Base-by-base conservation (phyloP, 2,329 filamentous ascomycete species). In the Colletotrichum sp. region DNA sequence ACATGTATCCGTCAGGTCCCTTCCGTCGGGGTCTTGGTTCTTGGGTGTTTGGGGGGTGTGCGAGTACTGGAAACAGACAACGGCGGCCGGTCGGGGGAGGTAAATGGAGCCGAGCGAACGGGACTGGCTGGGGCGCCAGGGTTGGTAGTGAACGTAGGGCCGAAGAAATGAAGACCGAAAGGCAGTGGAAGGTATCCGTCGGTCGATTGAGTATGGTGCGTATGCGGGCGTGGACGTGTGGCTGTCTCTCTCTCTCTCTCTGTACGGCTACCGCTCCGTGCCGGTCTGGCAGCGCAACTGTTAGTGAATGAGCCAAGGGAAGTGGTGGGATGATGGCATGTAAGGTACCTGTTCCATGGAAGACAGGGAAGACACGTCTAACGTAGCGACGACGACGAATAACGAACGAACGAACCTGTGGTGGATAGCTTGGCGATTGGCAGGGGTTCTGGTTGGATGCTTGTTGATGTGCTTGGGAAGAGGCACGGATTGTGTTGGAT, bases 101-200 rank as follows among this genome's bases (percentile, higher is more conserved):
- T 67, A 75, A 75, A 64, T 75, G 71, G 73, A 43, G 71, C 69
- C 73, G 73, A 75, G 61, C 73, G 73, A 75, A 75, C 73, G 73
- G 73, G 67, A 60, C 56, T 26, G 69, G 62, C 67, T 62, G 28
- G 56, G 66, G 55, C 24, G 56, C 58, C 0, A 52, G 43, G n/a
- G 1, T 18, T 26, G 56, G n/a, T 18, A 38, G 56, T 69, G 56
- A 65, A 18, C 18, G 32, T 69, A 69, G 73, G 70, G 48, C 73
- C 70, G 73, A 76, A 76, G 70, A 76, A 76, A 65, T 76, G 73
- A 73, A 61, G 73, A 43, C 73, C 73, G 73, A 76, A 76, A 48
- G 58, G 58, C 32, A 62, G 55, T 24, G 16, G n/a, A 26, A 16
- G 61, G 28, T 36, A 52, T 67, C 69, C 62, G 73, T 67, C 56